Percentiles rank a stretch among this genome's conserved stretches.
Evolutionary conservation across 2,329 filamentous ascomycete genomes (phyloP).

Genomic region (Sarocladiaceae sp.): DNA sequence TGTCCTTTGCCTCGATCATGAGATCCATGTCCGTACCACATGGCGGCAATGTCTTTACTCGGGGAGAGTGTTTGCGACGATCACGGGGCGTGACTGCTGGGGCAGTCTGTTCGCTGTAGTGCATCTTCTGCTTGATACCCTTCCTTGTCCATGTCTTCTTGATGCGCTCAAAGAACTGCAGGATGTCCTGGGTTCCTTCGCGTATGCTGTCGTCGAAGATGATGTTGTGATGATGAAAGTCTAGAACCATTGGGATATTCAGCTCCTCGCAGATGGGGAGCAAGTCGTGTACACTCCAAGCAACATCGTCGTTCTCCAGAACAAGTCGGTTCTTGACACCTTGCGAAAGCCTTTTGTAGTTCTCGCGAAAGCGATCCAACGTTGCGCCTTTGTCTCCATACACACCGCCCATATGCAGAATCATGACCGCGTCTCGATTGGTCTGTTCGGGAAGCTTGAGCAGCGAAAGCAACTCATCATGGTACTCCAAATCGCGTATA

Average conservation of each 20-base stretch:
- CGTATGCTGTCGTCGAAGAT: conserved; percentile 72
- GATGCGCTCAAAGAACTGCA: conserved; percentile 70
- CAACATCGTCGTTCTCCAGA: conserved; percentile 90
- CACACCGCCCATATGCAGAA: conserved; percentile 86
- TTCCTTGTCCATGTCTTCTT: conserved; percentile 80
- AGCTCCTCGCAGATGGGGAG: conserved; percentile 87
- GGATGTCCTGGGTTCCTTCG: conserved; percentile 82
- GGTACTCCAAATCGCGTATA: conserved; percentile 80
- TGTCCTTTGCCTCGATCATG: conserved; percentile 99
- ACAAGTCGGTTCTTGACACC: conserved; percentile 78
- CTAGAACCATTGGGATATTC: conserved; percentile 88
- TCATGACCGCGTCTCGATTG: conserved; percentile 86
- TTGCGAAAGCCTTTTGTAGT: conserved; percentile 63
- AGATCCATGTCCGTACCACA: conserved; percentile 82
- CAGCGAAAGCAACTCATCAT: conserved; percentile 77
- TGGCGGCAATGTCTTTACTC: conserved; percentile 76
- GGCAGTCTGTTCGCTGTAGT: conserved; percentile 74
- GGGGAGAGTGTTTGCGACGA: conserved; percentile 77
- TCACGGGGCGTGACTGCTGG: conserved; percentile 70
- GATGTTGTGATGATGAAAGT: conserved; percentile 96
- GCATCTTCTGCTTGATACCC: conserved; percentile 89
- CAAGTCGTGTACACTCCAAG: conserved; percentile 88
- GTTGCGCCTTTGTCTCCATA: conserved; percentile 85
- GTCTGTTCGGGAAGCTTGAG: conserved; percentile 73
- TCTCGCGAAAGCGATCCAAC: conserved; percentile 70